Percentiles rank a stretch among this genome's conserved stretches.
phyloP scores from a whole-genome alignment of 768 basidiomycete species.

The Pholiota conissans region DNA sequence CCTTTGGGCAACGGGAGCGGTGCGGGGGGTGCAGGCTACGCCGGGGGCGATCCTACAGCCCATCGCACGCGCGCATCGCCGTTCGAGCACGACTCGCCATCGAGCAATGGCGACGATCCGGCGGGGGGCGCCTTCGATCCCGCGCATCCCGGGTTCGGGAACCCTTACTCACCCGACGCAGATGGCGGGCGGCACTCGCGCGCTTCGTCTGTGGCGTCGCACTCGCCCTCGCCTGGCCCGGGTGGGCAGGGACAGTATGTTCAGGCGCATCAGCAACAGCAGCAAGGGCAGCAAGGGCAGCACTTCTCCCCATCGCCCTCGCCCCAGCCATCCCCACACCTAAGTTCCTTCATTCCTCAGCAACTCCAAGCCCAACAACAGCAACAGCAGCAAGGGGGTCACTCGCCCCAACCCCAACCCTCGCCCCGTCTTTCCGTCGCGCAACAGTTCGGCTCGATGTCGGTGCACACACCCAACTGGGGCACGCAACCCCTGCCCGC shows the following conservation, averaged over 20 bases:
- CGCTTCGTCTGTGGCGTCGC: conserved; percentile 71
- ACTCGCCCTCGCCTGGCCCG: conserved; percentile 16
- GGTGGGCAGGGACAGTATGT: conserved; percentile 11
- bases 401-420: conserved; percentile 32
- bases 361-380: background rate
- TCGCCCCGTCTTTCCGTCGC: conserved; percentile 29
- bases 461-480: conserved; percentile 68
- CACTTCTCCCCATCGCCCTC: conserved; percentile 23
- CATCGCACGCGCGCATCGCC: conserved; percentile 31
- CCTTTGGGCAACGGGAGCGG: background rate
- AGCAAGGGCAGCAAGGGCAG: background rate
- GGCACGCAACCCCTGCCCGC: conserved; percentile 44
- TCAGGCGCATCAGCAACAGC: background rate
- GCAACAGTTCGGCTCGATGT: conserved; percentile 59
- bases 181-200: conserved; percentile 43
- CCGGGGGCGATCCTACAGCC: background rate
- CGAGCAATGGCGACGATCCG: conserved; percentile 45
- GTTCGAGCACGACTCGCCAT: conserved; percentile 67
- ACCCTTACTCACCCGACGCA: conserved; percentile 5
- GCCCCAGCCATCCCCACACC: conserved; percentile 28
- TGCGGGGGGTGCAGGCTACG: background rate
- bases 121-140: background rate
- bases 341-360: conserved; percentile 9
- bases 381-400: too few relatives aligned
- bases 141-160: background rate